Evolutionary conservation across 768 basidiomycete species (phyloP).

Genomic region (Candolleomyces aberdarensis): DNA sequence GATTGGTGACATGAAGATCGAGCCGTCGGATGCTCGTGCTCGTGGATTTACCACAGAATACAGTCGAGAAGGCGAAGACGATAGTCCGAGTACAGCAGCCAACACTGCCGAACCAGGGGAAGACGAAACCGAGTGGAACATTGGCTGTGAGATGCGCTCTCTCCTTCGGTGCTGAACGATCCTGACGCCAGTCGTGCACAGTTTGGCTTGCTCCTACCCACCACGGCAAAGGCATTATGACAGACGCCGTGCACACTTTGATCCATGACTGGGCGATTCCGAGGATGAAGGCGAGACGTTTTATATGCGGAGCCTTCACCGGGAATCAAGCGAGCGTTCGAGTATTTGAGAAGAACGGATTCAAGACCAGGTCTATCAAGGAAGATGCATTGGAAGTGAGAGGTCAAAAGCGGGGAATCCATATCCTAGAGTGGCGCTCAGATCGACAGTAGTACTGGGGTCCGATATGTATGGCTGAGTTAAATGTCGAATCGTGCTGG

Average conservation of each 20-base stretch:
- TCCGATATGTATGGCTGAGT: background rate
- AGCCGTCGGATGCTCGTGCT: conserved; percentile 18
- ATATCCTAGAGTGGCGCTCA: conserved; percentile 31
- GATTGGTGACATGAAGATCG: conserved; percentile 45
- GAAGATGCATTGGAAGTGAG: conserved; percentile 35
- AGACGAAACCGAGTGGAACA: conserved; percentile 49
- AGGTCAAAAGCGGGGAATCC: conserved; percentile 33
- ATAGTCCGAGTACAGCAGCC: background rate
- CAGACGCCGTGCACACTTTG: conserved; percentile 53
- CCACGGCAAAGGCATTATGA: conserved; percentile 73
- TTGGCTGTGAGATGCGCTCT: conserved; percentile 47
- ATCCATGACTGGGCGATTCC: conserved; percentile 61
- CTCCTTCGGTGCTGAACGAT: background rate
- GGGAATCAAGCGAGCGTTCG: conserved; percentile 60
- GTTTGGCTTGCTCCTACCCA: conserved; percentile 60
- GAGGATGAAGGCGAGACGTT: conserved; percentile 52
- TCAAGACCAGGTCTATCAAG: conserved; percentile 36
- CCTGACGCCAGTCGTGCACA: conserved; percentile 17
- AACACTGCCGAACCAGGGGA: background rate
- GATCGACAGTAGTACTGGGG: background rate
- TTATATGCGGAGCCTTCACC: conserved; percentile 41
- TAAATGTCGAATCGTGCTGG: background rate
- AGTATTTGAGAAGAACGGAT: conserved; percentile 70
- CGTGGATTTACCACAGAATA: no score
- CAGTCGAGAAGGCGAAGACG: background rate